A percentile compares a stretch with the other conserved stretches of the same genome.
These are phyloP conservation scores for Blastobotrys petasosporus DNA, from an alignment of 1,139 yeast genomes.

Conservation along the genomic window DNA sequence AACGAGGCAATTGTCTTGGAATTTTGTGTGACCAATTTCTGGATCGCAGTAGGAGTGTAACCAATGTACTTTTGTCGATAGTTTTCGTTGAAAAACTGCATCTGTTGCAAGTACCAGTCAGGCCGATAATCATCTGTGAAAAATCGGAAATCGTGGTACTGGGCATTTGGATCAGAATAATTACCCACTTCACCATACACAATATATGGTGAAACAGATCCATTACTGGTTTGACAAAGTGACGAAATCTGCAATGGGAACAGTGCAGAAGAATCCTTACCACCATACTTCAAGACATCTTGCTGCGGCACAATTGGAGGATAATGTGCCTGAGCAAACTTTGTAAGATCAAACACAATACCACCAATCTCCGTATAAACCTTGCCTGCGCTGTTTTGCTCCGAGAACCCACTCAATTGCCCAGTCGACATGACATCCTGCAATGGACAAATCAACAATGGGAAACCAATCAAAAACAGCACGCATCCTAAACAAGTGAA, in stretches of 20 bases:
- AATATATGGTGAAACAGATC: conserved; percentile 30
- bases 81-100: conserved; percentile 33
- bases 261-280: conserved; percentile 32
- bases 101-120: conserved; percentile 39
- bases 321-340: conserved; percentile 36
- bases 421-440: conserved; percentile 34
- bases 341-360: conserved; percentile 35
- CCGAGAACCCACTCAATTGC: conserved; percentile 32
- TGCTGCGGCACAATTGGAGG: conserved; percentile 35
- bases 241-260: conserved; percentile 40
- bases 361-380: conserved; percentile 37
- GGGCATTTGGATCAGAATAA: conserved; percentile 36
- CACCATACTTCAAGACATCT: conserved; percentile 35
- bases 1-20: conserved; percentile 30
- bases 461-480: conserved; percentile 37
- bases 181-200: conserved; percentile 36
- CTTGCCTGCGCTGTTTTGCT: conserved; percentile 29
- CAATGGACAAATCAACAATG: conserved; percentile 37
- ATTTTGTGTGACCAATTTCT: conserved; percentile 25
- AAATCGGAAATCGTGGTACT: conserved; percentile 38
- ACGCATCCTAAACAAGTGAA: conserved; percentile 33
- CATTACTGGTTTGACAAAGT: conserved; percentile 34
- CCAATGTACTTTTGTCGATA: conserved; percentile 37
- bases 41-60: conserved; percentile 32
- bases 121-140: conserved; percentile 38